A percentile compares a stretch with the other conserved stretches of the same genome.
These are phyloP conservation scores for Boletus sp. DNA, from an alignment of 768 basidiomycete genomes.

Conservation along the genomic window DNA sequence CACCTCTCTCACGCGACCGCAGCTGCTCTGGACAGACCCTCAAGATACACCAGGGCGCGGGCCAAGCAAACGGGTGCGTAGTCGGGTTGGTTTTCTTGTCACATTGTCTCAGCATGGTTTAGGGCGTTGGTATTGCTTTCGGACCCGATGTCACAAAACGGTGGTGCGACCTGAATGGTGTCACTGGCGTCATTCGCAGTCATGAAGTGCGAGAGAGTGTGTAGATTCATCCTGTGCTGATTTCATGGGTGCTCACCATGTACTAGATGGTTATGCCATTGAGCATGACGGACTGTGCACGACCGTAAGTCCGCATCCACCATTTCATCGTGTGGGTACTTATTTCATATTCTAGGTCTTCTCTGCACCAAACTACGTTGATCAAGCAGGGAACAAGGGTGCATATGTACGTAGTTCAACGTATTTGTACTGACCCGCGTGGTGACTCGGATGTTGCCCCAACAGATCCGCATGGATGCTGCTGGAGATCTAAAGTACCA, in stretches of 20 bases:
- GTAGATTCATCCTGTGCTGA: slow-evolving; percentile 19
- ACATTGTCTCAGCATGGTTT: slow-evolving; percentile 15
- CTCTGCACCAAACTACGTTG: slow-evolving; percentile 94
- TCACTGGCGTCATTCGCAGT: slow-evolving; percentile 88
- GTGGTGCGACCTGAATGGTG: slow-evolving; percentile 86
- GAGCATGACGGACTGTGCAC: slow-evolving; percentile 95
- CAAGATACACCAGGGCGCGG: slow-evolving; percentile 87
- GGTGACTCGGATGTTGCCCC: slow-evolving; percentile 3
- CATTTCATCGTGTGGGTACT: slow-evolving; percentile 5
- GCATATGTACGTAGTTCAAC: slow-evolving; percentile 65
- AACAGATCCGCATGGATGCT: slow-evolving; percentile 79
- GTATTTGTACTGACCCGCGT: neutral
- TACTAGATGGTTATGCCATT: slow-evolving; percentile 83
- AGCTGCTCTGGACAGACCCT: slow-evolving; percentile 97
- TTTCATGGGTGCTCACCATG: slow-evolving; percentile 2
- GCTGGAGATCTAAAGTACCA: slow-evolving; percentile 69
- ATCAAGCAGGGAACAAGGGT: slow-evolving; percentile 88
- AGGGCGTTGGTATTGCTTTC: slow-evolving; percentile 96
- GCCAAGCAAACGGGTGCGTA: slow-evolving; percentile 89
- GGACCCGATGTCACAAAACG: slow-evolving; percentile 90
- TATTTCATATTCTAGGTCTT: slow-evolving; percentile 57
- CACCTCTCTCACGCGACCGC: slow-evolving; percentile 14
- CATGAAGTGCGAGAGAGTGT: slow-evolving; percentile 94
- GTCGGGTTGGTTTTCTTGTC: neutral
- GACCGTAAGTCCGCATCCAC: slow-evolving; percentile 53